phyloP scores from a whole-genome alignment of 2,329 filamentous ascomycete genomes.

The Fusarium fracticaudum region DNA sequence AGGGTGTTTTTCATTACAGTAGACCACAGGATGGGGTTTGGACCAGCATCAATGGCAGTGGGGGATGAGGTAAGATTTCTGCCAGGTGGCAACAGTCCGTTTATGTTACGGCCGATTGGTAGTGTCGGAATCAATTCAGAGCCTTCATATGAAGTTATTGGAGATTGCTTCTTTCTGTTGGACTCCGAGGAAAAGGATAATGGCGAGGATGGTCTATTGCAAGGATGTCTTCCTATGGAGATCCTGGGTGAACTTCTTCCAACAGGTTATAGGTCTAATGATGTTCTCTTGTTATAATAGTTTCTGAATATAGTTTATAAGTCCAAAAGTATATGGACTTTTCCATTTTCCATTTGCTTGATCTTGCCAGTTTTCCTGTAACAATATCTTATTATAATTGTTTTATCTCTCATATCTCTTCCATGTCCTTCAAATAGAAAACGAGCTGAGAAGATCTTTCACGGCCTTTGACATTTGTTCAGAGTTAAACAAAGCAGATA shows the following conservation, averaged over 20 bases:
- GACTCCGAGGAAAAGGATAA: not conserved
- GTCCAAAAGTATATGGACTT: too few species aligned
- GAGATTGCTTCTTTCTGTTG: not conserved
- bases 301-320: fast-evolving
- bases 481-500: fast-evolving
- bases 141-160: not conserved
- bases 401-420: too few species aligned
- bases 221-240: not conserved
- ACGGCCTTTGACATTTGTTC: fast-evolving
- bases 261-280: not conserved
- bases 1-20: not conserved
- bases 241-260: not conserved
- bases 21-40: not conserved
- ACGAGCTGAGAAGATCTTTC: fast-evolving
- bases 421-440: not conserved
- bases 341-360: too few species aligned
- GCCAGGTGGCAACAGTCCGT: not conserved
- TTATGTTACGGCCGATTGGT: not conserved
- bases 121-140: not conserved
- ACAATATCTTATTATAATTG: too few species aligned
- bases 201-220: not conserved
- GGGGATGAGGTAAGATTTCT: not conserved
- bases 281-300: not conserved
- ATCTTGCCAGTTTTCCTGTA: too few species aligned
- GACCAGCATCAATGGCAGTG: not conserved